Base-by-base conservation (phyloP, 164 flowering plant genomes). In the Nelumbo lutea region DNA sequence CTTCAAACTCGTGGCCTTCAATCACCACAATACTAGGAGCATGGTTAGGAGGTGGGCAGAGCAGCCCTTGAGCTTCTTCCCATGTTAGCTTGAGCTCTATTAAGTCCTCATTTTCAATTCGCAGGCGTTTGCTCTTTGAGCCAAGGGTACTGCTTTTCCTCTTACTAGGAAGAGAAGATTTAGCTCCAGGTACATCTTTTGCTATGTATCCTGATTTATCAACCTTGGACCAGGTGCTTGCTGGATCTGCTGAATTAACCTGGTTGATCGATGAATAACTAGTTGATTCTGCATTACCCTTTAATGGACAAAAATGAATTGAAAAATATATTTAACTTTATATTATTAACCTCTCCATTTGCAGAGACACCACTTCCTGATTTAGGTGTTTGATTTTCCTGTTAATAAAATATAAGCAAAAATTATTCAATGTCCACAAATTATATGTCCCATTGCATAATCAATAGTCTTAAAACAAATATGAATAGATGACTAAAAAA, bases 1-100 rank as follows among this genome's bases (percentile, higher is more conserved):
- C 97, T 77, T 95, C 98, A 79, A 90, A 81, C 73, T 92, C 98
- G 81, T 77, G 81, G 59, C 90, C 98, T 68, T 90, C 98, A 68
- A 92, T 83, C 38, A 87, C 74, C 69, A 86, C 80, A 69, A 89
- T 60, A 68, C 71, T 85, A 10, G 98, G 90, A 43, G 63, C 65
- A 70, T 70, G 77, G 63, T 80, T 81, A 47, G 79, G 79, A 75
- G 96, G 86, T 4, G 96, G 89, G 2, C 89, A 95, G 39, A 95
- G 85, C 70, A 92, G 77, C 55, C 85, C 89, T 78, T 95, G 98
- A 70, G 93, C 96, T 83, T 88, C 91, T 77, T 88, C 95, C 91
- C 90, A 88, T 2, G 94, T 89, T 68, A 95, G 51, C 77, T 89
- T 92, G 76, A 95, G 81, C 77, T 86, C 89, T 42, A 88, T 78